Base-by-base conservation (phyloP, 257 asterid genomes). In the Coffea eugenioides region DNA sequence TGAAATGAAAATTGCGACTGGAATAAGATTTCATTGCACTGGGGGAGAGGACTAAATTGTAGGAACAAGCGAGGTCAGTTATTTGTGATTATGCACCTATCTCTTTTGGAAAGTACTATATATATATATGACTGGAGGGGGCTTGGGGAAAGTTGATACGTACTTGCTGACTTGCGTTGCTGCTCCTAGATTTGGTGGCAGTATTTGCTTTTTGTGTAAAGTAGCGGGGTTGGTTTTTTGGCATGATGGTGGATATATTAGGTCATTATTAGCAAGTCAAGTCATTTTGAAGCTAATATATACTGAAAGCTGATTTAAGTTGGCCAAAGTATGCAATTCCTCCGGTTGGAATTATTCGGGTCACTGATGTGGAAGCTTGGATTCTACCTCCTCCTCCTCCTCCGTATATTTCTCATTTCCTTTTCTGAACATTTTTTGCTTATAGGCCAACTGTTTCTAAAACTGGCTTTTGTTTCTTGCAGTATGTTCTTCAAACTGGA, bases 401-500 rank as follows among this genome's bases (percentile, higher is more conserved):
- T 65, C 31, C 18, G 23, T n/a, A 41, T 39, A 36, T 36, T 67
- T 16, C 23, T 15, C 4, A 69, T 15, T 8, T 23, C 18, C 16
- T 16, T 20, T 20, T 68, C 48, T 13, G 43, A 31, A 68, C 4
- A 31, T 31, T 31, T 31, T 31, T 14, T 16, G n/a, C 4, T 48
- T n/a, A 14, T 41, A 27, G 15, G 23, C 31, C 14, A 34, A 14
- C 52, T 31, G 16, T 73, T 61, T 46, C 41, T 82, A 54, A 72
- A 36, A n/a, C 54, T 57, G 80, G 25, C 41, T 59, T 31, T 31
- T 77, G n/a, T 23, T 71, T 52, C 34, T 48, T 73, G 81, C 97
- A 93, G 98, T 95, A 95, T 65, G 77, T 95, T 82, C 92, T 95
- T 51, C 91, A 91, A 86, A 88, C 85, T 12, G 98, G 94, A 31